Base-by-base conservation (phyloP, 805 yeast genomes). In the Ogataea degrootiae region DNA sequence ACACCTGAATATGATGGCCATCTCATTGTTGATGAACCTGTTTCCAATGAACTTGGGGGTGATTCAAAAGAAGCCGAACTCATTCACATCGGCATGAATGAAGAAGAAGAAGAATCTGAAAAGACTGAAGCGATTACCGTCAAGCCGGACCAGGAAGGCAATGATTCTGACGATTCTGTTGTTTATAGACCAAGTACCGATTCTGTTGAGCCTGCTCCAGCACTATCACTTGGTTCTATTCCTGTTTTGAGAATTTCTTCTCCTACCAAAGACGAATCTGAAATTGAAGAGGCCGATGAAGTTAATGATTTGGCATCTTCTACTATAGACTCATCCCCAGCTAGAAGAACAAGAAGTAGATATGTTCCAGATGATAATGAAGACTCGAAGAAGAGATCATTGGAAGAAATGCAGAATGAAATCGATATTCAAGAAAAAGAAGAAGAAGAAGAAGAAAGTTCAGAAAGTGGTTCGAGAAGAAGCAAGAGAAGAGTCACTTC, bases 341-440 rank as follows among this genome's bases (percentile, higher is more conserved):
- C 55, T 1, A 46, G 54, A 40, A 47, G 55, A 36, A 54, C 54
- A 7, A 44, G 57, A 39, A 51, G 57, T 31, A 39, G 48, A 6
- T 7, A 43, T n/a, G 34, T 43, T 9, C 15, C 9, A 6, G 34
- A 16, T 9, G 34, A 49, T 11, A 44, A 36, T 17, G 16, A 16
- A 14, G 46, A 37, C 9, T 37, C 45, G 5, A 49, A 37, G 34
- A 44, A 46, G 33, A 44, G 50, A 37, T 42, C 44, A 11, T 21
- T 43, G 15, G 41, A 43, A 37, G 45, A 37, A 12, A 9, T 43
- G 21, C 41, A 43, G 21, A 41, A 43, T 15, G 41, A 26, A 5
- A 16, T 43, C 15, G 41, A 42, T 6, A 23, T 16, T 16, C 17
- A 42, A 35, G 41, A 38, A 3, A 36, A 39, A 16, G 42, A 22